Evolutionary conservation across 2,329 filamentous ascomycete genomes (phyloP).

Genomic region (Aspergillus sp.): DNA sequence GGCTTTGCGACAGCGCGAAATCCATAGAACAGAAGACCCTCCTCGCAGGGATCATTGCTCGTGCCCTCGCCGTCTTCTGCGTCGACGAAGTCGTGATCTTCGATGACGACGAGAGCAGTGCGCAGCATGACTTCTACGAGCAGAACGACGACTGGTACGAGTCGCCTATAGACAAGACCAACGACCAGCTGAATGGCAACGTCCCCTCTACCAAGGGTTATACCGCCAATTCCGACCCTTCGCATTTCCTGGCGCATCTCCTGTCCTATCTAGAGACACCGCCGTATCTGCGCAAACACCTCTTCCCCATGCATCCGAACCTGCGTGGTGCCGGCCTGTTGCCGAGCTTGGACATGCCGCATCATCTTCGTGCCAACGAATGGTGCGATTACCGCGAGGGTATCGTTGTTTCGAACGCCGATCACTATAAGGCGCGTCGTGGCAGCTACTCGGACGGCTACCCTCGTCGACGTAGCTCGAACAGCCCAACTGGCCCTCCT

Average conservation of each 20-base stretch:
- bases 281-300: slow-evolving; percentile 71
- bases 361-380: slow-evolving; percentile 73
- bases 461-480: slow-evolving; percentile 23
- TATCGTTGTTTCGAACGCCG: slow-evolving; percentile 52
- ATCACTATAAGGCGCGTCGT: slow-evolving; percentile 30
- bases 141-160: slow-evolving; percentile 39
- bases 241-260: slow-evolving; percentile 76
- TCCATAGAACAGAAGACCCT: slow-evolving; percentile 74
- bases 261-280: slow-evolving; percentile 82
- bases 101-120: slow-evolving; percentile 60
- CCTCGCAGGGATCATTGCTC: slow-evolving; percentile 72
- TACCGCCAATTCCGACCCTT: slow-evolving; percentile 72
- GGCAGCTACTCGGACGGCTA: slow-evolving; percentile 23
- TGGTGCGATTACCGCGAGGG: slow-evolving; percentile 81
- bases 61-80: slow-evolving; percentile 77
- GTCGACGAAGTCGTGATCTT: slow-evolving; percentile 83
- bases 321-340: slow-evolving; percentile 70
- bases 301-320: slow-evolving; percentile 80
- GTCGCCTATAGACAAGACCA: slow-evolving; percentile 22
- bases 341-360: slow-evolving; percentile 79
- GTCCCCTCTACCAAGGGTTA: slow-evolving; percentile 29
- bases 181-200: slow-evolving; percentile 6
- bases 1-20: slow-evolving; percentile 54
- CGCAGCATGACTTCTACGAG: slow-evolving; percentile 45
- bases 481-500: slow-evolving; percentile 2